These are phyloP conservation scores for Jatropha curcas DNA, from an alignment of 345 rosid species.

Conservation along the genomic window DNA sequence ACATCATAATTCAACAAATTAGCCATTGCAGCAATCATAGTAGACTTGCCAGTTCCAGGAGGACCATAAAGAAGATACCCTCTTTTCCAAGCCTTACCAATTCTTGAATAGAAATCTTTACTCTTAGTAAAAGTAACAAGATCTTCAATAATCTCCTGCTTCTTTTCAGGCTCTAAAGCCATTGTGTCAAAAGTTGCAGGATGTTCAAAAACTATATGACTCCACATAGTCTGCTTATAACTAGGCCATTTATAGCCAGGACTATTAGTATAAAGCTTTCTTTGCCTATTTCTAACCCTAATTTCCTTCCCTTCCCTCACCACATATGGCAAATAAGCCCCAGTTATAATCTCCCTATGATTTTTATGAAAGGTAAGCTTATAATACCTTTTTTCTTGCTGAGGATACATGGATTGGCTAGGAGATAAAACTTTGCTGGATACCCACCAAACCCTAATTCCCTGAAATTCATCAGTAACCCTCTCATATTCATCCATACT, in stretches of 20 bases:
- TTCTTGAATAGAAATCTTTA: conserved; percentile 55
- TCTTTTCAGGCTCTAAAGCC: conserved; percentile 56
- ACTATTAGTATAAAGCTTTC: conserved; percentile 65
- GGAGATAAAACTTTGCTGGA: conserved; percentile 36
- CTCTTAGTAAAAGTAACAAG: conserved; percentile 51
- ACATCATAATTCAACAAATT: conserved; percentile 44
- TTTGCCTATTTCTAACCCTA: conserved; percentile 44
- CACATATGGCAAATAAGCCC: conserved; percentile 48
- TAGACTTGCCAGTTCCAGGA: conserved; percentile 44
- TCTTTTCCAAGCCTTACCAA: conserved; percentile 59
- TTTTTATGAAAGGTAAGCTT: conserved; percentile 54
- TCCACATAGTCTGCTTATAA: conserved; percentile 57
- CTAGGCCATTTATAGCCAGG: conserved; percentile 50
- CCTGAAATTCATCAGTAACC: conserved; percentile 50
- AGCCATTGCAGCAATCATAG: conserved; percentile 53
- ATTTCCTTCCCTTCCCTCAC: conserved; percentile 56
- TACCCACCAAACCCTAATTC: conserved; percentile 52
- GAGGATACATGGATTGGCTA: conserved; percentile 32
- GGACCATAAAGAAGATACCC: conserved; percentile 61
- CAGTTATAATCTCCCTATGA: conserved; percentile 48
- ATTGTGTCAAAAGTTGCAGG: conserved; percentile 59
- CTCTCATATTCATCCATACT: conserved; percentile 56
- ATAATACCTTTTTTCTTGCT: conserved; percentile 55
- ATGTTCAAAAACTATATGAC: conserved; percentile 56
- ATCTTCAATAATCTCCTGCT: conserved; percentile 55